Evolutionary conservation across 805 yeast species (phyloP).

Genomic region (Saccharomyces paradoxus): DNA sequence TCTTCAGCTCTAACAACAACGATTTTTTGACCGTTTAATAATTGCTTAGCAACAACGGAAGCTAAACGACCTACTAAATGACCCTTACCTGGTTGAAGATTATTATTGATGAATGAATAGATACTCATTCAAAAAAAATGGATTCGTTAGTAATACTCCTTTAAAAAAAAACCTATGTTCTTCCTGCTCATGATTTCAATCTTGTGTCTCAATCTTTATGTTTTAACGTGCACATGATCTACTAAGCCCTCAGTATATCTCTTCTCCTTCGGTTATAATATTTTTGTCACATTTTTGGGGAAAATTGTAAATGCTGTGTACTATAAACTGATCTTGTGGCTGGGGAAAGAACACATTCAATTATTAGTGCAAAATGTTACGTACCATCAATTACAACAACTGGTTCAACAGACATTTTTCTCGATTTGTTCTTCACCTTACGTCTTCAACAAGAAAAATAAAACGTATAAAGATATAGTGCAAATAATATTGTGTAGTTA

Average conservation of each 20-base stretch:
- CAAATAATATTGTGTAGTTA: neutral
- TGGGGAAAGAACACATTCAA: neutral
- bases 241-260: neutral
- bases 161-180: neutral
- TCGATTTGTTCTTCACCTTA: neutral
- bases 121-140: neutral
- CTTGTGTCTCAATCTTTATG: neutral
- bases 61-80: conserved; percentile 99
- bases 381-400: conserved; percentile 96
- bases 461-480: neutral
- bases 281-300: too few relatives aligned
- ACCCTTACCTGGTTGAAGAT: conserved; percentile 64
- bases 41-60: conserved; percentile 95
- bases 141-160: conserved; percentile 7
- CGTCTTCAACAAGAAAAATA: neutral
- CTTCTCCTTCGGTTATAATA: neutral
- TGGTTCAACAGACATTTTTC: conserved; percentile 46
- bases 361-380: conserved; percentile 21
- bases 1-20: conserved; percentile 97
- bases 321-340: neutral
- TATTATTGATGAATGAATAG: neutral
- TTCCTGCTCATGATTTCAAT: neutral
- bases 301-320: too few relatives aligned
- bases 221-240: neutral
- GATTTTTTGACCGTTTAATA: conserved; percentile 95